A percentile compares a stretch with the other conserved stretches of the same genome.
Conservation (phyloP, 73 alveolate genomes). For the Vitrella brassicaformis region DNA sequence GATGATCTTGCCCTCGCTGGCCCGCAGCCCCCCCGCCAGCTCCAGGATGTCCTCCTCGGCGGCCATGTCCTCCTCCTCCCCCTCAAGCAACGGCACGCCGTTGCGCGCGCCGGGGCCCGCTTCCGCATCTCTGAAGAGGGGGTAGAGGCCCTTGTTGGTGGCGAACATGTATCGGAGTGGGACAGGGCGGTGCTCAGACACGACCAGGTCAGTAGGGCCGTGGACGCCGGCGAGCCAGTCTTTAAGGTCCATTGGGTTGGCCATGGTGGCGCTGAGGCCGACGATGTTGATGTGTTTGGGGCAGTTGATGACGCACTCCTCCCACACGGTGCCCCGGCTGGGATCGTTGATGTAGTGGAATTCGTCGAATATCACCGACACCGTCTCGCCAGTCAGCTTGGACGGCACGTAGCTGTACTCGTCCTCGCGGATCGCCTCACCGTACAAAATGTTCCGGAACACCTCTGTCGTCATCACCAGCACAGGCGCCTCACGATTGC, state of each 20-base stretch:
- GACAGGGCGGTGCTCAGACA: neutral
- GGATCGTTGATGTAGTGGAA: constrained; percentile 22
- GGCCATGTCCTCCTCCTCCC: neutral
- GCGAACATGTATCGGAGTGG: neutral
- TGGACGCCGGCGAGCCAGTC: constrained; percentile 36
- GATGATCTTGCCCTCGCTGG: no score
- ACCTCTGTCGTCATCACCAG: constrained; percentile 95
- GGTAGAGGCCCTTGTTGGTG: neutral
- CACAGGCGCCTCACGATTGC: constrained; percentile 42
- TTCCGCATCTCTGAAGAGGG: neutral
- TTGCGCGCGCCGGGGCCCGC: neutral
- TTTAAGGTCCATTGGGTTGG: constrained; percentile 44
- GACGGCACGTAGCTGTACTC: no score
- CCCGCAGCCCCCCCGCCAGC: no score
- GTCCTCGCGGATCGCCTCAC: neutral
- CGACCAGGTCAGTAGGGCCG: neutral
- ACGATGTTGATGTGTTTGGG: constrained; percentile 40
- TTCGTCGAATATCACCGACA: constrained; percentile 12
- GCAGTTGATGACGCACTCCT: constrained; percentile 26
- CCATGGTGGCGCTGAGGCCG: constrained; percentile 48
- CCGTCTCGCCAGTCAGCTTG: neutral
- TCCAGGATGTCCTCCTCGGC: neutral
- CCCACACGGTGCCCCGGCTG: constrained; percentile 23
- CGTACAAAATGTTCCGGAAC: constrained; percentile 39
- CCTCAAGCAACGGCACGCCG: neutral